phyloP scores from a whole-genome alignment of 23 red algal genomes.

The Gracilaria domingensis region DNA sequence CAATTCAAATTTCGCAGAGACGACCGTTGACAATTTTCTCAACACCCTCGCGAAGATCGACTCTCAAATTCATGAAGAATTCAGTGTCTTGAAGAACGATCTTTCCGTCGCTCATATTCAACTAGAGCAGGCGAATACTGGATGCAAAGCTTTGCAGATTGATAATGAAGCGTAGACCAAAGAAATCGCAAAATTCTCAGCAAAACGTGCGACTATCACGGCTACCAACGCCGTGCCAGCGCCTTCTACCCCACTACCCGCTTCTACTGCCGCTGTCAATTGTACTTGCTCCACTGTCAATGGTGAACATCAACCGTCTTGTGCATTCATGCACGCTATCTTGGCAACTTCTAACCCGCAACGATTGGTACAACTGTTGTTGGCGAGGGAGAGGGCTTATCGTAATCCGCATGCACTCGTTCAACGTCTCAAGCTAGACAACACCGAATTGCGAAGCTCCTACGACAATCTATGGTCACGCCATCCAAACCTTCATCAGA shows the following conservation, averaged over 20 bases:
- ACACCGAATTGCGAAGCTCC: slow-evolving; percentile 27
- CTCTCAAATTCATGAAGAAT: slow-evolving; percentile 56
- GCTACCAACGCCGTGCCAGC: background rate
- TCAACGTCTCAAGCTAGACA: slow-evolving; percentile 57
- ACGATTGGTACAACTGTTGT: slow-evolving; percentile 23
- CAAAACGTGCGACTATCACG: background rate
- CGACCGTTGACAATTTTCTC: slow-evolving; percentile 41
- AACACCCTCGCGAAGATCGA: slow-evolving; percentile 57
- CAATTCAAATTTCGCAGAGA: slow-evolving; percentile 14
- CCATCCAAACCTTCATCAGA: slow-evolving; percentile 32
- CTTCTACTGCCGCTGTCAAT: slow-evolving; percentile 2
- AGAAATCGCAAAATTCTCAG: background rate
- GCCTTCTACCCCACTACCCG: background rate
- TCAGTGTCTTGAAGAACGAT: slow-evolving; percentile 42
- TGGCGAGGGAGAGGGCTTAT: slow-evolving; percentile 49
- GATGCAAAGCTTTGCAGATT: slow-evolving; percentile 20
- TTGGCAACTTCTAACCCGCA: slow-evolving; percentile 30
- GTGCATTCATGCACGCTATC: slow-evolving; percentile 17
- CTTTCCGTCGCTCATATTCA: slow-evolving; percentile 13
- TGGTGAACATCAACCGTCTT: slow-evolving; percentile 26
- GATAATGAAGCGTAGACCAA: slow-evolving; percentile 12
- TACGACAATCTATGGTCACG: slow-evolving; percentile 65
- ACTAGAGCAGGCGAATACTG: background rate
- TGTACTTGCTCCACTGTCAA: background rate
- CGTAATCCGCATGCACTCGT: slow-evolving; percentile 50